Conservation (phyloP, 2,329 filamentous ascomycete species). For the Epichloe elymi region DNA sequence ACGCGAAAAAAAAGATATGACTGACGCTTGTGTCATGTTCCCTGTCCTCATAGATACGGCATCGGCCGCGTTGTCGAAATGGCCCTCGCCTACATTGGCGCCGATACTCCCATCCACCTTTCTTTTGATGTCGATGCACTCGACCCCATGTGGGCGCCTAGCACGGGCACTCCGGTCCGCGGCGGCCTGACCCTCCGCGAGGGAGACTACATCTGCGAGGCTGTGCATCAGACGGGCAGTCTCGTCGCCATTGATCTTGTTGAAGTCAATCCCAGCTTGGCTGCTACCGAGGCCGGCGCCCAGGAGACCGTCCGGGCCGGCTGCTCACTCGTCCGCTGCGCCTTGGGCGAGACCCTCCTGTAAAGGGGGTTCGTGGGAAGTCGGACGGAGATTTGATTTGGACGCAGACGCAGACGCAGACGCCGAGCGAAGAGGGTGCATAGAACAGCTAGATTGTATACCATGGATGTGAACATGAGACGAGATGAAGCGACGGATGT, state of each 20-base stretch:
- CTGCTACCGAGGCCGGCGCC: conserved; percentile 51
- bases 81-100: conserved; percentile 92
- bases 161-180: conserved; percentile 87
- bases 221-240: conserved; percentile 66
- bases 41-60: conserved; percentile 47
- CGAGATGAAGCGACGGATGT: not conserved
- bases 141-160: conserved; percentile 91
- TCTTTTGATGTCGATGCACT: conserved; percentile 95
- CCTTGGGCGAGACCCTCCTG: conserved; percentile 79
- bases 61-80: conserved; percentile 96
- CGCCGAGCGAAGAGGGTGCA: not conserved
- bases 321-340: conserved; percentile 82
- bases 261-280: conserved; percentile 65
- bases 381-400: not conserved
- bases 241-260: conserved; percentile 71
- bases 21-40: conserved; percentile 5
- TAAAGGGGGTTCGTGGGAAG: conserved; percentile 21
- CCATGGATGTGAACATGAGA: not conserved
- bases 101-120: conserved; percentile 89
- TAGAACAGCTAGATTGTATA: not conserved
- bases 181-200: conserved; percentile 88
- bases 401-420: too few relatives aligned
- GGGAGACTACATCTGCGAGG: conserved; percentile 93
- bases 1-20: not conserved
- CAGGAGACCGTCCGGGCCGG: conserved; percentile 81